Conservation (phyloP, 495 filamentous ascomycete species). For the Lophiostoma macrostomum region DNA sequence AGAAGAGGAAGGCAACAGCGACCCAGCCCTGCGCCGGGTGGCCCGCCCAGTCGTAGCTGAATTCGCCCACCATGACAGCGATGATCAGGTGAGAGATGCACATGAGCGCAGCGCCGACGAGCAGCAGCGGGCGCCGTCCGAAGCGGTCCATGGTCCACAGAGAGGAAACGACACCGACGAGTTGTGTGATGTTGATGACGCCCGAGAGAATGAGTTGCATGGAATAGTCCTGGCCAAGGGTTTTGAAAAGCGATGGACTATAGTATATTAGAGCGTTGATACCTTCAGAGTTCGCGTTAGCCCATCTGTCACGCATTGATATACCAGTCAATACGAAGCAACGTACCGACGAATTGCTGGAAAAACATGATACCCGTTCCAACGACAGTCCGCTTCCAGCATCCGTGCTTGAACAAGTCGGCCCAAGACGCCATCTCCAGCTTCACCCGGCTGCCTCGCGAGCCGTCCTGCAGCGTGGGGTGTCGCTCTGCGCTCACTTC, state of each 20-base stretch:
- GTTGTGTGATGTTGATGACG: constrained; percentile 55
- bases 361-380: constrained; percentile 56
- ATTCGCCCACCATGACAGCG: constrained; percentile 37
- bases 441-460: constrained; percentile 9
- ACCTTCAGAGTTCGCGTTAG: no score
- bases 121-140: constrained; percentile 35
- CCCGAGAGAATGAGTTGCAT: constrained; percentile 61
- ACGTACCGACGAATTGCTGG: constrained; percentile 44
- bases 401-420: constrained; percentile 44
- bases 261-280: constrained; percentile 49
- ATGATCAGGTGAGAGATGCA: constrained; percentile 37
- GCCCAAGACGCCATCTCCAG: constrained; percentile 32
- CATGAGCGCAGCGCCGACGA: constrained; percentile 34
- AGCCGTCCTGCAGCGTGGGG: constrained; percentile 29
- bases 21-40: constrained; percentile 37
- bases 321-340: no score
- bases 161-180: constrained; percentile 31
- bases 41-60: constrained; percentile 29
- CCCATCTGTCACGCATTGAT: no score
- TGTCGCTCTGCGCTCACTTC: constrained; percentile 32
- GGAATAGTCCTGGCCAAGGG: constrained; percentile 53
- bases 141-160: constrained; percentile 38
- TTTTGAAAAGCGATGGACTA: constrained; percentile 55
- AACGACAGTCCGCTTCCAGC: constrained; percentile 56
- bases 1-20: constrained; percentile 33